Evolutionary conservation across 805 yeast species (phyloP), one percentile per base, ranked within the genome.

Genomic region (Pichia nanzhaoensis): DNA sequence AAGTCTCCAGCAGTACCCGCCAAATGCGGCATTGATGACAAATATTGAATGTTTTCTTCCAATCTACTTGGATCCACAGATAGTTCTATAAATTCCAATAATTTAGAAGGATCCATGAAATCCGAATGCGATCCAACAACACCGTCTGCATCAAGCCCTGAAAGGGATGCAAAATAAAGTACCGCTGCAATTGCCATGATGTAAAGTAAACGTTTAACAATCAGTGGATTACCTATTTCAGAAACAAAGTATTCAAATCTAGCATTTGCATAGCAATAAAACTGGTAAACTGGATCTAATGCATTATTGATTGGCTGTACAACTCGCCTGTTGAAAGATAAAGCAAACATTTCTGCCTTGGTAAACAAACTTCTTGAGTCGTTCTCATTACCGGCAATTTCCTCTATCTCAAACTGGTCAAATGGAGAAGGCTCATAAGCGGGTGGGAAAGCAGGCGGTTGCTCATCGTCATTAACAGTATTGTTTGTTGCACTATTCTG

Each of bases 1-100:
- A 78, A 63, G 60, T 88, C 96, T 17, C 95, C 98, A 14, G 78
- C 75, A 2, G 97, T 82, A 3, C 98, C 98, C 0, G 96, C 79
- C 51, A 83, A 64, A 59, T 89, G 97, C 3, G 95, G 88, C 79
- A 88, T 78, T 7, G 84, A 75, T 22, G 90, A 79, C 20, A 88
- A 58, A 55, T 85, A 86, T 53, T 84, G 84, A 46, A 84, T 56
- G 50, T 81, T 78, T 38, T 77, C 80, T 55, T 80, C 80, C 61
- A 91, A 68, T 19, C 76, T 61, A 20, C 75, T 71, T 6, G 70
- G 61, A 55, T 79, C 84, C 27, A 86, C 67, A 37, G 74, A 70
- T n/a, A 64, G 61, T 28, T 67, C 66, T 7, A 84, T 68, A 39
- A 74, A 74, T 5, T 67, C 66, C 14, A 71, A 62, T 37, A 90